Conservation (phyloP, 192 early-diverging fungal genomes). For the Linnemannia hyalina region DNA sequence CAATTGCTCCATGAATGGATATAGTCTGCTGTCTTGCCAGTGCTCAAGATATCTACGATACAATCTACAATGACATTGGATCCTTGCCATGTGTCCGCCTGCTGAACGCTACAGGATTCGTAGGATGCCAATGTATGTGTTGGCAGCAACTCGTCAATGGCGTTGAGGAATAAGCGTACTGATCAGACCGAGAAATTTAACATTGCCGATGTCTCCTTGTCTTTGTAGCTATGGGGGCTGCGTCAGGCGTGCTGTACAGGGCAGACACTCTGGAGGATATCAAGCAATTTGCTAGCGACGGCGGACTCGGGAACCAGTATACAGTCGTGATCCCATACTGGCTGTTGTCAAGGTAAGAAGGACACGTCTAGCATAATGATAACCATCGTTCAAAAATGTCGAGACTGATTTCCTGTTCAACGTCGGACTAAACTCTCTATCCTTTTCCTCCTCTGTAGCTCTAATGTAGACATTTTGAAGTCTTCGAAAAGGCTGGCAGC, state of each 20-base stretch:
- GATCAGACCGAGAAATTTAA: neutral
- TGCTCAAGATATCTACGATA: slow-evolving; percentile 37
- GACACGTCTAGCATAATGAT: neutral
- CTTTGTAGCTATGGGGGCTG: slow-evolving; percentile 41
- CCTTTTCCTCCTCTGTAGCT: slow-evolving; percentile 39
- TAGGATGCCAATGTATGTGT: slow-evolving; percentile 73
- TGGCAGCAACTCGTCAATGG: neutral
- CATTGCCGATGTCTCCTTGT: neutral
- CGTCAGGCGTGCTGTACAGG: slow-evolving; percentile 71
- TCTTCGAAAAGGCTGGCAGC: slow-evolving; percentile 67
- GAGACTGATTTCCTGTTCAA: neutral
- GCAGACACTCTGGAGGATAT: slow-evolving; percentile 64
- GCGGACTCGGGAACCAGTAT: slow-evolving; percentile 57
- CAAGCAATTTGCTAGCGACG: slow-evolving; percentile 57
- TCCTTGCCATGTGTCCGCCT: slow-evolving; percentile 69
- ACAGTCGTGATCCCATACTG: slow-evolving; percentile 73
- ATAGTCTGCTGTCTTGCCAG: slow-evolving; percentile 24
- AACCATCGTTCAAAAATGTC: neutral
- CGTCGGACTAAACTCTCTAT: neutral
- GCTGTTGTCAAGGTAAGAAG: slow-evolving; percentile 68
- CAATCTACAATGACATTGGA: slow-evolving; percentile 61
- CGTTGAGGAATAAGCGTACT: neutral
- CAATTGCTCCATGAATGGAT: neutral
- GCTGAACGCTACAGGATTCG: slow-evolving; percentile 65
- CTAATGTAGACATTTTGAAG: slow-evolving; percentile 60